These are phyloP conservation scores for Antrodiella citrinella DNA, from an alignment of 768 basidiomycete genomes.

Conservation along the genomic window DNA sequence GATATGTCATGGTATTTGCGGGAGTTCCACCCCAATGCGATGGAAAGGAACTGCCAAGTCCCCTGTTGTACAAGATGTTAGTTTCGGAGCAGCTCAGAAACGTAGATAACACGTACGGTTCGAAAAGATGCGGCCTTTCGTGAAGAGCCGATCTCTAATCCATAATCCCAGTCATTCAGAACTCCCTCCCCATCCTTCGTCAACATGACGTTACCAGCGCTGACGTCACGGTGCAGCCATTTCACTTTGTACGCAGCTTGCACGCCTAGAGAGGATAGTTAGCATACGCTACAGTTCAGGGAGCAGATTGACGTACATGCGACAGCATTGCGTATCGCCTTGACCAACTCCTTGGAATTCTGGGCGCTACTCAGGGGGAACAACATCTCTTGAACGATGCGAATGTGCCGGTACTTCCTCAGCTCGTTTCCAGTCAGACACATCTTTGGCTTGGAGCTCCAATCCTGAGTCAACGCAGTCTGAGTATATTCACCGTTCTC, in stretches of 20 bases:
- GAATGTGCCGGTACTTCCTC: neutral
- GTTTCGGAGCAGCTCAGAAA: neutral
- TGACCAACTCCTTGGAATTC: neutral
- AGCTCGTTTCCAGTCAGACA: neutral
- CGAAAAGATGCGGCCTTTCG: neutral
- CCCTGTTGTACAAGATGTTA: slow-evolving; percentile 1
- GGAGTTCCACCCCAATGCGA: slow-evolving; percentile 1
- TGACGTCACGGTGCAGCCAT: slow-evolving; percentile 8
- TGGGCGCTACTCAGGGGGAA: neutral
- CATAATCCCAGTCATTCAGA: slow-evolving; percentile 8
- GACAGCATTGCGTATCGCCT: neutral
- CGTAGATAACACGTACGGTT: neutral
- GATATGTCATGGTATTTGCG: slow-evolving; percentile 3
- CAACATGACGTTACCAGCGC: slow-evolving; percentile 8
- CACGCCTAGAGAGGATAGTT: neutral
- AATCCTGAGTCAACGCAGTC: neutral
- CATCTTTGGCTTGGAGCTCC: neutral
- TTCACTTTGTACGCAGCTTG: neutral
- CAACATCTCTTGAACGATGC: neutral
- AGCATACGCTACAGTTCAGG: neutral
- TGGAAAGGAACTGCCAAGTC: slow-evolving; percentile 12
- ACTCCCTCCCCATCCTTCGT: neutral
- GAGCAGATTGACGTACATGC: neutral
- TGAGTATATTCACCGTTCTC: neutral
- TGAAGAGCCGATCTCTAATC: neutral